Evolutionary conservation across 345 rosid genomes (phyloP).

Genomic region (Nasturtium officinale): DNA sequence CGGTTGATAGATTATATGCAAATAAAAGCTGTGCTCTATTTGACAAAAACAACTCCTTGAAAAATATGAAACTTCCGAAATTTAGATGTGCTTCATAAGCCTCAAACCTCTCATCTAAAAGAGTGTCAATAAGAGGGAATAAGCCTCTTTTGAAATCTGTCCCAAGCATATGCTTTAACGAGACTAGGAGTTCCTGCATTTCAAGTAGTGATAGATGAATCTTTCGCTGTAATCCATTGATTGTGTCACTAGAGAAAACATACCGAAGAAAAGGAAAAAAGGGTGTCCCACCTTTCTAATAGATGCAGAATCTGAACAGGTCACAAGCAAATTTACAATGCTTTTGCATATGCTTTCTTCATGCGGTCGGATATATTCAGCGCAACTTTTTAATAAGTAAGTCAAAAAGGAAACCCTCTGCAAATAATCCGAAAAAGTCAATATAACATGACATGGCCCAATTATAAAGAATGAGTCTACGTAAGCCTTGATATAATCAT

Average conservation of each 20-base stretch:
- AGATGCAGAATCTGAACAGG: constrained; percentile 96
- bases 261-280: background rate
- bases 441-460: constrained; percentile 8
- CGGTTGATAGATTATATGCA: constrained; percentile 1
- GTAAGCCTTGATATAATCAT: constrained; percentile 4
- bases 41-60: constrained; percentile 7
- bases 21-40: constrained; percentile 6
- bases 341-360: constrained; percentile 97
- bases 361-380: constrained; percentile 93
- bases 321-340: constrained; percentile 96
- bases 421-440: constrained; percentile 41
- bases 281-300: constrained; percentile 74
- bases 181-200: constrained; percentile 92
- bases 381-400: constrained; percentile 90
- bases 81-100: constrained; percentile 17
- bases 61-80: background rate
- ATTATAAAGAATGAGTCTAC: background rate
- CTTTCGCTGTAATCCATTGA: constrained; percentile 11
- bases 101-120: constrained; percentile 87
- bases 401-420: constrained; percentile 99
- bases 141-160: constrained; percentile 98
- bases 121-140: constrained; percentile 94
- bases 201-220: constrained; percentile 32
- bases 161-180: constrained; percentile 94
- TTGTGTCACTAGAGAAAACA: constrained; percentile 9